These are phyloP conservation scores for Boletus speciosus DNA, from an alignment of 768 basidiomycete genomes.

Conservation along the genomic window DNA sequence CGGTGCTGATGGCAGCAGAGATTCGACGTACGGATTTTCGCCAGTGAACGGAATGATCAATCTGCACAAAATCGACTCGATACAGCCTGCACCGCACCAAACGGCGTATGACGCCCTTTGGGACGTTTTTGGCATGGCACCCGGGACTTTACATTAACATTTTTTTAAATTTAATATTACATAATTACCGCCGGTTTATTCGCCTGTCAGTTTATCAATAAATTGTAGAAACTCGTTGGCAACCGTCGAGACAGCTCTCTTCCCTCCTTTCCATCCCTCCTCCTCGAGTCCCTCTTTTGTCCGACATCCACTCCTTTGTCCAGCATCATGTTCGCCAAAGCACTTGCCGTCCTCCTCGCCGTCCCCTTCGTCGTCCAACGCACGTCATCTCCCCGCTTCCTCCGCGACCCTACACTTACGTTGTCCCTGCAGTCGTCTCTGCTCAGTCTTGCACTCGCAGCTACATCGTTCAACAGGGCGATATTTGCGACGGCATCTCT, in stretches of 20 bases:
- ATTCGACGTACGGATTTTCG: slow-evolving; percentile 73
- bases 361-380: slow-evolving; percentile 46
- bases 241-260: background rate
- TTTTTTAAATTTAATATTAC: slow-evolving; percentile 5
- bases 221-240: background rate
- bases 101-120: slow-evolving; percentile 64
- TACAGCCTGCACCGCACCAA: slow-evolving; percentile 71
- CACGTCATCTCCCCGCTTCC: slow-evolving; percentile 19
- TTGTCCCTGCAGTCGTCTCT: slow-evolving; percentile 14
- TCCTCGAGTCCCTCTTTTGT: slow-evolving; percentile 18
- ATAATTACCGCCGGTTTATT: background rate
- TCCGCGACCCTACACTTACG: slow-evolving; percentile 1
- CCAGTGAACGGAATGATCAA: slow-evolving; percentile 61
- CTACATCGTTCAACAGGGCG: slow-evolving; percentile 59
- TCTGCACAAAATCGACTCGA: slow-evolving; percentile 67
- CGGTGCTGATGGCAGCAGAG: slow-evolving; percentile 35
- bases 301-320: slow-evolving; percentile 10
- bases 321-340: slow-evolving; percentile 35
- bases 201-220: background rate
- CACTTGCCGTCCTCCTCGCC: slow-evolving; percentile 41
- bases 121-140: background rate
- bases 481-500: slow-evolving; percentile 72
- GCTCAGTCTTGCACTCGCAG: slow-evolving; percentile 48
- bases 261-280: background rate
- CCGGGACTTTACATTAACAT: background rate